Percentiles rank a stretch among this genome's conserved stretches.
Evolutionary conservation across 306 rosid species (phyloP).

Genomic region (Pterocarpus macrocarpus): DNA sequence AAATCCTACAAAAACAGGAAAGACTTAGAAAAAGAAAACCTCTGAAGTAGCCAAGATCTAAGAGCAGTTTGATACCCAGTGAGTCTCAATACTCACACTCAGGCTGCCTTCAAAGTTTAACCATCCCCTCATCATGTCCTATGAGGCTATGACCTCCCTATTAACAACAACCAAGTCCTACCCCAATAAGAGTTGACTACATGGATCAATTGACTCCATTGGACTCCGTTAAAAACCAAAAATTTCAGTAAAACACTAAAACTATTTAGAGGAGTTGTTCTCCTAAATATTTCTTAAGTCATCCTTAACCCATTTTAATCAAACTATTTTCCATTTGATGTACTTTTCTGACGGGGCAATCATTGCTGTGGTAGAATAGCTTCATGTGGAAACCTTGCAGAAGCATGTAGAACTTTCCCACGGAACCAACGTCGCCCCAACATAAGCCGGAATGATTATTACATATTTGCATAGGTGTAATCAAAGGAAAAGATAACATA

Average conservation of each 20-base stretch:
- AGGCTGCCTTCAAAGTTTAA: not conserved
- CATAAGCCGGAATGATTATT: not conserved
- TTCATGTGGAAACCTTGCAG: not conserved
- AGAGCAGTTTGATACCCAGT: not conserved
- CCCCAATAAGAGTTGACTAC: not conserved
- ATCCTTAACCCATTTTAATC: conserved; percentile 12
- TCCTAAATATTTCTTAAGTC: not conserved
- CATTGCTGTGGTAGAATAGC: not conserved
- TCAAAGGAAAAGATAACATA: not conserved
- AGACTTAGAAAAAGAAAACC: not conserved
- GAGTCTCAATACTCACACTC: not conserved
- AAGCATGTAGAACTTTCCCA: conserved; percentile 26
- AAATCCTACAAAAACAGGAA: too few species aligned
- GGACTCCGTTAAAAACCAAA: not conserved
- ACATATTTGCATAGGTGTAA: not conserved
- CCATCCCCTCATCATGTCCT: not conserved
- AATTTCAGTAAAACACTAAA: not conserved
- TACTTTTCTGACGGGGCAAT: not conserved
- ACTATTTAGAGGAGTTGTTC: not conserved
- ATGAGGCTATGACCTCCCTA: not conserved
- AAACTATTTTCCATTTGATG: conserved; percentile 1
- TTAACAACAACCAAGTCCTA: not conserved
- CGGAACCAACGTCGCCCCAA: not conserved
- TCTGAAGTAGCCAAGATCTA: conserved; percentile 2
- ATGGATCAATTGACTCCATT: not conserved